A percentile compares a stretch with the other conserved stretches of the same genome.
Evolutionary conservation across 78 protist genomes (phyloP).

Genomic region (Dictyostelium intermedium): DNA sequence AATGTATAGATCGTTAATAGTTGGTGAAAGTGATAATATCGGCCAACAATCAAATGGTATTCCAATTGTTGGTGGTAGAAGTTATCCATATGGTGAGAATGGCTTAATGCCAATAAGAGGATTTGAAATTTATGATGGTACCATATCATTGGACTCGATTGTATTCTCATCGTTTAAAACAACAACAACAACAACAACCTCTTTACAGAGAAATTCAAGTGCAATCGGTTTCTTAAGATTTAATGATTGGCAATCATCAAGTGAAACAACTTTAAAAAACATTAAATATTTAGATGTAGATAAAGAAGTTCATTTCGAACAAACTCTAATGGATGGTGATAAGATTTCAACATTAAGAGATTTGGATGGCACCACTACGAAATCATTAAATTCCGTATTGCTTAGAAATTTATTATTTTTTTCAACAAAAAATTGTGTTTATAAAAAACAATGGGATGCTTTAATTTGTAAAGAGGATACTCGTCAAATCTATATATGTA

Average conservation of each 20-base stretch:
- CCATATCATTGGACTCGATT: background rate
- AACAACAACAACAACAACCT: background rate
- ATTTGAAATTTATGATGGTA: constrained; percentile 61
- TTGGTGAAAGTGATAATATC: constrained; percentile 35
- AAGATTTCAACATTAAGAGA: constrained; percentile 26
- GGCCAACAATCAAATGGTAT: background rate
- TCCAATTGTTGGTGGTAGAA: constrained; percentile 10
- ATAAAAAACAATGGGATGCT: background rate
- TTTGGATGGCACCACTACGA: background rate
- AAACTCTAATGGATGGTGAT: constrained; percentile 40
- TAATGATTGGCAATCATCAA: constrained; percentile 22
- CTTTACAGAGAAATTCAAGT: constrained; percentile 41
- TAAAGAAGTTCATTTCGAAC: constrained; percentile 10
- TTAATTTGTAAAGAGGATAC: constrained; percentile 14
- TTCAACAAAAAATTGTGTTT: background rate
- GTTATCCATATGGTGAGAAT: constrained; percentile 65
- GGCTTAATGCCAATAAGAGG: constrained; percentile 53
- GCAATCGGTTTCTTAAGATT: constrained; percentile 53
- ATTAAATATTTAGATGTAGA: constrained; percentile 6
- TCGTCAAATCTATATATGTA: background rate
- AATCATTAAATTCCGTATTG: background rate
- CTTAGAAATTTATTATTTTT: background rate
- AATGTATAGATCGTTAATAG: background rate
- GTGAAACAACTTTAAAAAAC: background rate
- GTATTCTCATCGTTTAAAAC: background rate